Percentiles rank a stretch among this genome's conserved stretches.
These are phyloP conservation scores for Nannochloris sp. DNA, from an alignment of 139 green algal species.

Conservation along the genomic window DNA sequence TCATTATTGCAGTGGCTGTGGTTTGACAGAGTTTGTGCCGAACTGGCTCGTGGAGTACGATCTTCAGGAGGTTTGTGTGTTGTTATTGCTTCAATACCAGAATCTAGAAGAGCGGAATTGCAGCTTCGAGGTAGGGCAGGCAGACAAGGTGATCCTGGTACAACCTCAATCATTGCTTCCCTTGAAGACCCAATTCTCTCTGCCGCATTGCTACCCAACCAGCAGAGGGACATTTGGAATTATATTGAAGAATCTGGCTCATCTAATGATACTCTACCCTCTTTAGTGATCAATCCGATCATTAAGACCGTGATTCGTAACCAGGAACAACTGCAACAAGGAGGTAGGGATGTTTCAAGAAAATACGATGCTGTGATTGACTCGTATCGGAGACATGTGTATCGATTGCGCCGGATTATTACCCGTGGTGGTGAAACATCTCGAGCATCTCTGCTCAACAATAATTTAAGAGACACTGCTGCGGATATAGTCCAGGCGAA, in stretches of 20 bases:
- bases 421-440: slow-evolving; percentile 10
- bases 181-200: slow-evolving; percentile 34
- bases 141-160: slow-evolving; percentile 61
- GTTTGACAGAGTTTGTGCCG: slow-evolving; percentile 43
- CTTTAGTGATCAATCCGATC: neutral
- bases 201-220: no score
- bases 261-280: neutral
- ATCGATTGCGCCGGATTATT: slow-evolving; percentile 11
- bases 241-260: neutral
- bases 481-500: neutral
- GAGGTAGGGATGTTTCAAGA: slow-evolving; percentile 4
- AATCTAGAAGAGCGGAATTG: slow-evolving; percentile 44
- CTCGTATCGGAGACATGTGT: slow-evolving; percentile 21
- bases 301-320: neutral
- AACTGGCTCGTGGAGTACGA: slow-evolving; percentile 7
- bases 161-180: slow-evolving; percentile 45
- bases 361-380: slow-evolving; percentile 24
- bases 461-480: slow-evolving; percentile 12
- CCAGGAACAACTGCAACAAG: neutral
- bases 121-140: slow-evolving; percentile 64
- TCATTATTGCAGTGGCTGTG: slow-evolving; percentile 55
- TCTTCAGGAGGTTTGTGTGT: slow-evolving; percentile 56
- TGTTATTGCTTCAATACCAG: slow-evolving; percentile 47
- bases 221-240: neutral
- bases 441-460: slow-evolving; percentile 6